Percentiles rank a stretch among this genome's conserved stretches.
Conservation (phyloP, 2,329 filamentous ascomycete genomes). For the Exophiala alcalophila region DNA sequence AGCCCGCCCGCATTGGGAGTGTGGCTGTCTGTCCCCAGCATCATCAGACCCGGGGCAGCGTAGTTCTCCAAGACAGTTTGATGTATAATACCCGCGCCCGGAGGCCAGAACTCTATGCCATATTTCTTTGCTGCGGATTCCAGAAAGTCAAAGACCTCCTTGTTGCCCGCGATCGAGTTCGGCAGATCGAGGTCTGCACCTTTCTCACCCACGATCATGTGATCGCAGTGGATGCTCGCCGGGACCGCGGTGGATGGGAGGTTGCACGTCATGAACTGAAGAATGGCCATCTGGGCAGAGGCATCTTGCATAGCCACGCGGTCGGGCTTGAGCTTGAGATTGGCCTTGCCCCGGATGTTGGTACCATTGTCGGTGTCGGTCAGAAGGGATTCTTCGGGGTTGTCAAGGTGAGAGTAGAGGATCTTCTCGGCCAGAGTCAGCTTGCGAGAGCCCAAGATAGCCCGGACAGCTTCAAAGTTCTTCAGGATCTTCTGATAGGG, state of each 20-base stretch:
- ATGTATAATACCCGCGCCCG: slow-evolving; percentile 92
- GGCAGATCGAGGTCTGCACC: slow-evolving; percentile 83
- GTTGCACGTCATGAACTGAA: slow-evolving; percentile 98
- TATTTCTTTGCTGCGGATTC: slow-evolving; percentile 89
- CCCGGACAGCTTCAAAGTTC: slow-evolving; percentile 71
- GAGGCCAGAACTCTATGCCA: slow-evolving; percentile 94
- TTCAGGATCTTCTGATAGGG: slow-evolving; percentile 79
- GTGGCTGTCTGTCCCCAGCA: slow-evolving; percentile 96
- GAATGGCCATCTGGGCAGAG: slow-evolving; percentile 93
- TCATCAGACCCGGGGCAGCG: slow-evolving; percentile 94
- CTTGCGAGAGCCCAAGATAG: slow-evolving; percentile 63
- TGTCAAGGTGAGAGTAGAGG: slow-evolving; percentile 90
- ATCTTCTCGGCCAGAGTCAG: slow-evolving; percentile 97
- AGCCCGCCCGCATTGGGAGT: slow-evolving; percentile 96
- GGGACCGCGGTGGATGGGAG: slow-evolving; percentile 86
- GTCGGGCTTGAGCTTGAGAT: slow-evolving; percentile 95
- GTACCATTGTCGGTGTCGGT: slow-evolving; percentile 78
- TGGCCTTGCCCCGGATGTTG: slow-evolving; percentile 80
- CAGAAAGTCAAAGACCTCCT: slow-evolving; percentile 96
- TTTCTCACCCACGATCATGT: slow-evolving; percentile 93
- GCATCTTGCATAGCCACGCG: slow-evolving; percentile 99
- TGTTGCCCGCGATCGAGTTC: slow-evolving; percentile 83
- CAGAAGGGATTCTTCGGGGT: slow-evolving; percentile 82
- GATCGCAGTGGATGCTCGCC: slow-evolving; percentile 97
- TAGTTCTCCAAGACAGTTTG: slow-evolving; percentile 99